These are phyloP conservation scores for Globisporangium splendens DNA, from an alignment of 352 stramenopile species.

Conservation along the genomic window DNA sequence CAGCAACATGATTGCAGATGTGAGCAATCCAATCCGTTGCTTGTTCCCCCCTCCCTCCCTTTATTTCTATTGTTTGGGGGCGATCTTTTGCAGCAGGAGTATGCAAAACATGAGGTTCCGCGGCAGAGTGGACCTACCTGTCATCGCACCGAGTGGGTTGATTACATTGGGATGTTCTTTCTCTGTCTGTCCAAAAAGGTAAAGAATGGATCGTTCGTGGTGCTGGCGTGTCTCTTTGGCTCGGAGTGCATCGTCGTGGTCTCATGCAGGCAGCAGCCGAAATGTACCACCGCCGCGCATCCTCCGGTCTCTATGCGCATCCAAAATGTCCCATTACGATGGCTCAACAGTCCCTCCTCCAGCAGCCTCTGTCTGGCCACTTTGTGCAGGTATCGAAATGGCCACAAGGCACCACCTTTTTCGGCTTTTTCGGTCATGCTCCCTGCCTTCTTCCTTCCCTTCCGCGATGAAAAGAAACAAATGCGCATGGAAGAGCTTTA, in stretches of 20 bases:
- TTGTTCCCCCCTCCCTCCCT: background rate
- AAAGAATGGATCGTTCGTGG: background rate
- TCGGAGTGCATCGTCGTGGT: background rate
- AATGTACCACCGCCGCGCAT: background rate
- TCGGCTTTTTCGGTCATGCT: too few species aligned
- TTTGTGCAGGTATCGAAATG: background rate
- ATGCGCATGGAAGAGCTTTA: too few species aligned
- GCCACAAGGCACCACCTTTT: background rate
- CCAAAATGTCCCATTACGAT: background rate
- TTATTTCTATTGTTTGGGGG: too few species aligned
- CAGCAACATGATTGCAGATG: too few species aligned
- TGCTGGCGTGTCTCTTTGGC: background rate
- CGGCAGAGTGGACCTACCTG: background rate
- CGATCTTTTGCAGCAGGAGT: background rate
- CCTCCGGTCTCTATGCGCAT: background rate
- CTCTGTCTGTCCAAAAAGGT: background rate
- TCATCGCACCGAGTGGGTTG: background rate
- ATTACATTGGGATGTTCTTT: background rate
- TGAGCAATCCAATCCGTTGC: too few species aligned
- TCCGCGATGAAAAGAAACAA: too few species aligned
- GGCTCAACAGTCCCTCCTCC: background rate
- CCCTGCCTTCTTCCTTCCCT: too few species aligned
- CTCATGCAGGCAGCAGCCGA: too few species aligned
- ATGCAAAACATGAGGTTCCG: background rate
- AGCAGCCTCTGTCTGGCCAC: background rate